Evolutionary conservation across 495 filamentous ascomycete genomes (phyloP).

Genomic region (Penicillium parvum): DNA sequence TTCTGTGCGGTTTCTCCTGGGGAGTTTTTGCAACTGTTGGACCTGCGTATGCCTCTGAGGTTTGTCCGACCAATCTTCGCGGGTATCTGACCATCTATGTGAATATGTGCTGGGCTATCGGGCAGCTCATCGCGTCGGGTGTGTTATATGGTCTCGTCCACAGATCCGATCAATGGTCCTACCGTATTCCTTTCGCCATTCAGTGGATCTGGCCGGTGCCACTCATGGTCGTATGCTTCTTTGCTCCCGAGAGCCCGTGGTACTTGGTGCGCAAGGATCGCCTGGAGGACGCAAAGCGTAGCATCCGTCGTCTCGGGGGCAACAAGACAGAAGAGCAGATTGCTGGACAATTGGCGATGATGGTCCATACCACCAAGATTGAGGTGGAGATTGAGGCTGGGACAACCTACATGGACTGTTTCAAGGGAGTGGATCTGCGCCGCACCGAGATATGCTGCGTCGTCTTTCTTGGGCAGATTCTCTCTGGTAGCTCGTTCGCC

Average conservation of each 20-base stretch:
- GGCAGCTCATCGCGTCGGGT: conserved; percentile 54
- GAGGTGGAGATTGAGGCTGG: conserved; percentile 56
- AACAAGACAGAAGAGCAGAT: conserved; percentile 47
- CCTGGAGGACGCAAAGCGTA: conserved; percentile 39
- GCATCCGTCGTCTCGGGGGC: conserved; percentile 37
- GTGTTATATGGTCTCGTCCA: conserved; percentile 48
- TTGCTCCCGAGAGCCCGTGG: conserved; percentile 63
- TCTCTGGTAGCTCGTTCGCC: conserved; percentile 66
- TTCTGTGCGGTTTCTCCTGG: conserved; percentile 48
- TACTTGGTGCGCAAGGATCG: conserved; percentile 57
- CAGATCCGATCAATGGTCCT: conserved; percentile 35
- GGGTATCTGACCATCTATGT: conserved; percentile 55
- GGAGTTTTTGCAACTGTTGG: conserved; percentile 53
- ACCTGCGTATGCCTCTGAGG: conserved; percentile 60
- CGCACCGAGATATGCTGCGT: conserved; percentile 69
- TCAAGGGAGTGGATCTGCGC: conserved; percentile 62
- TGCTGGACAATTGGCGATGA: conserved; percentile 50
- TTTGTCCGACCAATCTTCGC: conserved; percentile 54
- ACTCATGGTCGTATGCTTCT: conserved; percentile 50
- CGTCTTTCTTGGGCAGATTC: conserved; percentile 68
- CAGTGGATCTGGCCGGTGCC: conserved; percentile 66
- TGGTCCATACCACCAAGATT: conserved; percentile 57
- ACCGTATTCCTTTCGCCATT: conserved; percentile 55
- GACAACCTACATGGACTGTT: conserved; percentile 61
- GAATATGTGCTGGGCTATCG: conserved; percentile 66